Evolutionary conservation across 306 rosid species (phyloP), one percentile per base, ranked within the genome.

Genomic region (Cucurbita ficifolia): DNA sequence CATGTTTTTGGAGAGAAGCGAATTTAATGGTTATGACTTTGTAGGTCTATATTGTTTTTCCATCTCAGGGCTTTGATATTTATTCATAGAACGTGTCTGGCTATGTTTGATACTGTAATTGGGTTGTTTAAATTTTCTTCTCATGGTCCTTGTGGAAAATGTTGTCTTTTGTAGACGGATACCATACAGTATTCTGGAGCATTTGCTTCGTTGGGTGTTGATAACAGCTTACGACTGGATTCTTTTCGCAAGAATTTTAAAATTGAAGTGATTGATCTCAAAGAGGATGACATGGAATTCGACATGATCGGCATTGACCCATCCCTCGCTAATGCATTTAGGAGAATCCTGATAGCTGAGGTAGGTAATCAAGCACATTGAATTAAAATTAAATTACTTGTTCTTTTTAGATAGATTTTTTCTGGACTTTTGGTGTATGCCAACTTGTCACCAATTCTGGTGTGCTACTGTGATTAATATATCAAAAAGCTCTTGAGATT

Each of bases 221-320:
- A 91, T 76, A 91, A 89, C 52, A 88, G 92, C 72, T 0, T 84
- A 19, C 86, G 87, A 1, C 80, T 91, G 63, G 96, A 88, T 82
- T 58, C 68, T 71, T 95, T 95, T 81, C 76, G 83, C 39, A 72
- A 84, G 61, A 86, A 91, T 76, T 94, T 94, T 36, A 84, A 86
- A 86, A 86, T 91, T 81, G 88, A 94, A 82, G 96, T 94, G 75
- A 87, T 79, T 39, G 76, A 74, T 39, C 65, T 88, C 4, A 81
- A 83, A 0, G 84, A 81, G 43, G 88, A 88, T 11, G 92, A 84
- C 38, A 84, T 94, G 36, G 97, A 91, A 82, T 94, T 94, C 75
- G 99, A 94, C 78, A 87, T 91, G 96, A 88, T 94, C 71, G 99
- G 97, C 17, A 88, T 94, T 74, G 99, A 94, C 78, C 99, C 96